phyloP scores from a whole-genome alignment of 371 early-diverging fungal genomes.

The Nematocida ausubeli region DNA sequence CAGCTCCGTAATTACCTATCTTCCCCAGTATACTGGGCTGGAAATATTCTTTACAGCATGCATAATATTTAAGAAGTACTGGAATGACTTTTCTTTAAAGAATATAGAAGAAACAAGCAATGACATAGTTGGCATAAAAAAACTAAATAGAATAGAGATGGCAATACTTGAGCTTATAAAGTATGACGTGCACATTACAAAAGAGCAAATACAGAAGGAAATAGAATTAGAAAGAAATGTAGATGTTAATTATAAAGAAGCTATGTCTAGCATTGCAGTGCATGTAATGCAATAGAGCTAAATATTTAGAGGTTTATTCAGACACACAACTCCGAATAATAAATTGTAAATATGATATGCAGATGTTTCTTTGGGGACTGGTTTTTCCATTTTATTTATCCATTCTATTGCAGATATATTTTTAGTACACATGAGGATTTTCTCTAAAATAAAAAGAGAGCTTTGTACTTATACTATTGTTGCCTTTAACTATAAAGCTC shows the following conservation, averaged over 20 bases:
- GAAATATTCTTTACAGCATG: constrained; percentile 43
- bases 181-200: constrained; percentile 6
- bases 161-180: constrained; percentile 3
- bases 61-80: constrained; percentile 43
- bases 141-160: constrained; percentile 18
- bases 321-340: too few species aligned
- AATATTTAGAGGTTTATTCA: too few species aligned
- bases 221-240: constrained; percentile 31
- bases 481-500: too few species aligned
- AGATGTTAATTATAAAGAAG: constrained; percentile 20
- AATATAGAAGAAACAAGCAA: constrained; percentile 33
- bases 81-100: constrained; percentile 30
- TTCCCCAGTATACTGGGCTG: neutral
- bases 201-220: constrained; percentile 24
- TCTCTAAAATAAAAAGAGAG: too few species aligned
- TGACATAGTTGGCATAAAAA: neutral
- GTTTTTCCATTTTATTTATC: too few species aligned
- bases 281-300: neutral
- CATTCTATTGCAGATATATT: too few species aligned
- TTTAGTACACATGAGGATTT: too few species aligned
- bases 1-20: neutral
- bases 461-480: too few species aligned
- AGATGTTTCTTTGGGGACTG: too few species aligned
- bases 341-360: too few species aligned
- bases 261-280: neutral